phyloP scores from a whole-genome alignment of 2,329 filamentous ascomycete genomes.

The Fusarium sp. region DNA sequence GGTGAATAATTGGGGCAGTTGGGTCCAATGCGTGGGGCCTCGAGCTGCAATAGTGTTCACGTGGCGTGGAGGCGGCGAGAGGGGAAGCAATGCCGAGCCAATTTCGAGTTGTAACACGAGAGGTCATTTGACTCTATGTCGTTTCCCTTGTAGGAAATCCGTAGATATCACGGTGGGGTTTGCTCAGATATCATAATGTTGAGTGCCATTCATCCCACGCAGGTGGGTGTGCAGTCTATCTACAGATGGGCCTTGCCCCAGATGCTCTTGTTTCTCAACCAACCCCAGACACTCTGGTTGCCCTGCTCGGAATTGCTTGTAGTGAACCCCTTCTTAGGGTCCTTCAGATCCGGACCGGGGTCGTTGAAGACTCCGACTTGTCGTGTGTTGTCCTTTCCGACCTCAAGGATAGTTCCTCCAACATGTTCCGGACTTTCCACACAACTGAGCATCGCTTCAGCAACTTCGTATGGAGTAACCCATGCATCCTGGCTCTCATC shows the following conservation, averaged over 20 bases:
- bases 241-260: constrained; percentile 42
- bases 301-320: constrained; percentile 50
- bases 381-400: constrained; percentile 53
- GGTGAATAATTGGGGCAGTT: constrained; percentile 10
- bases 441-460: constrained; percentile 60
- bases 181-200: neutral
- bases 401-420: constrained; percentile 61
- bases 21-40: constrained; percentile 14
- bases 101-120: neutral
- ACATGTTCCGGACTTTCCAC: constrained; percentile 52
- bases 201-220: neutral
- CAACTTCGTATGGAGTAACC: constrained; percentile 61
- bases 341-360: constrained; percentile 55
- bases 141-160: constrained; percentile 3
- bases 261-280: constrained; percentile 44
- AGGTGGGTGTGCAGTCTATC: neutral
- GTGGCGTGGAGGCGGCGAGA: constrained; percentile 13
- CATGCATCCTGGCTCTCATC: constrained; percentile 55
- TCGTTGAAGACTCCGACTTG: constrained; percentile 56
- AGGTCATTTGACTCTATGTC: constrained; percentile 28
- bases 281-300: constrained; percentile 47
- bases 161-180: neutral
- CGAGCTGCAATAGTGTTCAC: constrained; percentile 6
- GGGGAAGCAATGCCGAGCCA: constrained; percentile 9
- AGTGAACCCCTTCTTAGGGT: constrained; percentile 47